Evolutionary conservation across 257 asterid species (phyloP).

Genomic region (Henckelia pumila): DNA sequence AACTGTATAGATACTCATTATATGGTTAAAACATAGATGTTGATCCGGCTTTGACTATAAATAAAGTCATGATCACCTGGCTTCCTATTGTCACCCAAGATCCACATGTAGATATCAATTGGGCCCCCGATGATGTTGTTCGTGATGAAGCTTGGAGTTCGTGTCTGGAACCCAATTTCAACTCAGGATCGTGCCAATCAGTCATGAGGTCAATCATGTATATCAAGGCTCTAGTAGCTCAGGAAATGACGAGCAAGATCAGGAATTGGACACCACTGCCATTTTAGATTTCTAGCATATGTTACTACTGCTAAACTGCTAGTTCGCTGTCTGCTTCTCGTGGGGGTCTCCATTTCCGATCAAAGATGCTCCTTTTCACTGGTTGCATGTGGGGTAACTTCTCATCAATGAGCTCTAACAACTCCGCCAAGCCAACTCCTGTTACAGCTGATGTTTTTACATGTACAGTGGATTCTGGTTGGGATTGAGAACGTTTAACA

Average conservation of each 20-base stretch:
- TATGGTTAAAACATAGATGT: neutral
- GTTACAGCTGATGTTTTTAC: slow-evolving; percentile 77
- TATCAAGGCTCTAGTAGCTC: neutral
- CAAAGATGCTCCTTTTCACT: slow-evolving; percentile 46
- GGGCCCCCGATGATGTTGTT: neutral
- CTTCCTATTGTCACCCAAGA: neutral
- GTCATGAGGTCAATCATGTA: neutral
- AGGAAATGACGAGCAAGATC: slow-evolving; percentile 1
- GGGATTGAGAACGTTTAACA: slow-evolving; percentile 22
- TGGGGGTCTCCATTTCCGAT: slow-evolving; percentile 89
- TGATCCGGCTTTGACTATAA: neutral
- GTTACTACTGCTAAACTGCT: slow-evolving; percentile 44
- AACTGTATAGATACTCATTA: neutral
- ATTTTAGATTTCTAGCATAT: too few relatives aligned
- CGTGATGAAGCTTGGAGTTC: neutral
- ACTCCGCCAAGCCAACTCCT: slow-evolving; percentile 79
- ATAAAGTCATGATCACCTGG: neutral
- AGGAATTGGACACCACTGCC: neutral
- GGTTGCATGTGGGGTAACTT: slow-evolving; percentile 41
- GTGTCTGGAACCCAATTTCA: neutral
- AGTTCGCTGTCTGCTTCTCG: slow-evolving; percentile 44
- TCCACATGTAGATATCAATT: neutral
- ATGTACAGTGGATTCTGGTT: slow-evolving; percentile 34
- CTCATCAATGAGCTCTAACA: slow-evolving; percentile 69
- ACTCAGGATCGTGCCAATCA: neutral